Conservation (phyloP, 306 rosid genomes). For the Dalbergia cochinchinensis region DNA sequence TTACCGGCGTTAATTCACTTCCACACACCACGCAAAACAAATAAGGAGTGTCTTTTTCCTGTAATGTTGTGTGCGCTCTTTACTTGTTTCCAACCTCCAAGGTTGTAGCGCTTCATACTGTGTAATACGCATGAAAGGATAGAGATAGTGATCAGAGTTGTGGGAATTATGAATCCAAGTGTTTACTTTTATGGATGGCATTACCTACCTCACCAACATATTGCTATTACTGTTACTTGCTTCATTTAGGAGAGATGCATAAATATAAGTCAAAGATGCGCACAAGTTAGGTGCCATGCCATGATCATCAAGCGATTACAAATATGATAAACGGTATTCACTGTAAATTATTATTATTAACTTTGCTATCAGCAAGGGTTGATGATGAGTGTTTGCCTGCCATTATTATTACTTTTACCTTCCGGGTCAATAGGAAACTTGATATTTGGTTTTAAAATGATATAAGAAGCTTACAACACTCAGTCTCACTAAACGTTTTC, state of each 20-base stretch:
- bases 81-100: no score
- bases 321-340: not conserved
- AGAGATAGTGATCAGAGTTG: no score
- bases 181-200: not conserved
- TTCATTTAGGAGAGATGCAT: not conserved
- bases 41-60: no score
- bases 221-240: not conserved
- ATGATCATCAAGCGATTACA: constrained; percentile 6
- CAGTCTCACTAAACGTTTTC: no score
- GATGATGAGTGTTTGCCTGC: not conserved
- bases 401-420: not conserved
- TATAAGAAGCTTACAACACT: no score
- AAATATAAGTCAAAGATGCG: constrained; percentile 10
- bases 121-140: not conserved
- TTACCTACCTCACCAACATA: not conserved
- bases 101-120: not conserved
- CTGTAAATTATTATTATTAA: not conserved
- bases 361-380: not conserved
- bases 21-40: no score
- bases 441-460: not conserved
- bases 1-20: no score
- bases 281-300: not conserved
- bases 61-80: no score
- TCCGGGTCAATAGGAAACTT: not conserved
- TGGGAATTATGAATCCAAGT: no score